Conservation (phyloP, 2,329 filamentous ascomycete genomes). For the Alternaria novae-zelandiae region DNA sequence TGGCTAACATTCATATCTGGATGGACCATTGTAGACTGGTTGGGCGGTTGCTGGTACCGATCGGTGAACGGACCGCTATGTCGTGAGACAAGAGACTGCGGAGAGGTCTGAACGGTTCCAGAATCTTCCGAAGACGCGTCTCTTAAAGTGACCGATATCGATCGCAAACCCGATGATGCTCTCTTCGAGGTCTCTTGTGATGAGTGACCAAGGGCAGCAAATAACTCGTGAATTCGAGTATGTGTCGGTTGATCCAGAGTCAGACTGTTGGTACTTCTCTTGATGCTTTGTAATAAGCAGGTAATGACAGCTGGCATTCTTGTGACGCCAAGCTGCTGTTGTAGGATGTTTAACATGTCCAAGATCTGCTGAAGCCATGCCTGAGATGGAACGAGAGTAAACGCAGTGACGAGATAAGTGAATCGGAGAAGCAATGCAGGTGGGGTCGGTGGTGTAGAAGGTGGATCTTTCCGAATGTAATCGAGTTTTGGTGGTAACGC, state of each 20-base stretch:
- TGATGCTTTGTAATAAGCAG: slow-evolving; percentile 29
- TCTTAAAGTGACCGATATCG: not conserved
- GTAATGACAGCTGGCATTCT: slow-evolving; percentile 34
- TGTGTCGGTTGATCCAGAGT: slow-evolving; percentile 19
- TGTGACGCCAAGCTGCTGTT: slow-evolving; percentile 26
- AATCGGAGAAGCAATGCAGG: slow-evolving; percentile 37
- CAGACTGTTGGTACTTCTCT: slow-evolving; percentile 14
- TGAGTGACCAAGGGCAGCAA: slow-evolving; percentile 18
- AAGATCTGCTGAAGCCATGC: slow-evolving; percentile 25
- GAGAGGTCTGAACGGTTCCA: slow-evolving; percentile 14
- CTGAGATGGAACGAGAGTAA: slow-evolving; percentile 29
- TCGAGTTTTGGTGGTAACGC: slow-evolving; percentile 31
- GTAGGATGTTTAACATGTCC: slow-evolving; percentile 28
- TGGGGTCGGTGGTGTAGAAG: slow-evolving; percentile 26
- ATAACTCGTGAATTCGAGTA: slow-evolving; percentile 17
- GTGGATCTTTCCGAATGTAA: slow-evolving; percentile 27
- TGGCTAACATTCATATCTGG: slow-evolving; percentile 26
- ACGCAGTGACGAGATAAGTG: slow-evolving; percentile 30
- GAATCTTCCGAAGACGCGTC: slow-evolving; percentile 1
- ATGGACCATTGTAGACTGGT: slow-evolving; percentile 23
- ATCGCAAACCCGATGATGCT: not conserved
- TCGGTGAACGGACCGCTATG: slow-evolving; percentile 1
- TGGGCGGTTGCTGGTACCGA: slow-evolving; percentile 5
- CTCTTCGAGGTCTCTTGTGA: not conserved
- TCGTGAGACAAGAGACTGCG: slow-evolving; percentile 12